Percentiles rank a stretch among this genome's conserved stretches.
Evolutionary conservation across 176 grass and related monocot species (phyloP).

Genomic region (Rhynchospora breviuscula): DNA sequence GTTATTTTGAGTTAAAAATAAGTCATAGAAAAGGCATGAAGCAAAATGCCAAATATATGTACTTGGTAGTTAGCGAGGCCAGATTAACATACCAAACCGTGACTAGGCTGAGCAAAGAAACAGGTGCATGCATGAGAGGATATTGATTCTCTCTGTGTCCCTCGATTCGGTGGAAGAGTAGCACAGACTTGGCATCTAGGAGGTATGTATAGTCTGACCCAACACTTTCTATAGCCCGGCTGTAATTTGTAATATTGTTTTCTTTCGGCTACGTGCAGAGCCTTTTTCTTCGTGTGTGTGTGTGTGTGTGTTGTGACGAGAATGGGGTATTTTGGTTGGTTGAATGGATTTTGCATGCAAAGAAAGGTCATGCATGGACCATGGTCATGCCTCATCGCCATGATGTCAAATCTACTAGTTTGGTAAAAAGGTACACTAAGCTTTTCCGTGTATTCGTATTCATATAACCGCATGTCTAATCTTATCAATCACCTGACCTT

Average conservation of each 20-base stretch:
- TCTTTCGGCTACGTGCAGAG: neutral
- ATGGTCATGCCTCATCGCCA: neutral
- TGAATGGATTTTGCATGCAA: too few relatives aligned
- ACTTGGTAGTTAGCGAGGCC: neutral
- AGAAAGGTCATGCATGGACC: too few relatives aligned
- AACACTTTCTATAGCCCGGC: neutral
- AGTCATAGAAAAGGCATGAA: neutral
- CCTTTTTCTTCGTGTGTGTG: neutral
- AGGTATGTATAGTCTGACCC: neutral
- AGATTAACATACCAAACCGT: neutral
- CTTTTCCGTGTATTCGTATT: neutral
- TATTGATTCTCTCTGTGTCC: too few relatives aligned
- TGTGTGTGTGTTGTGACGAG: too few relatives aligned
- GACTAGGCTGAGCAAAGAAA: too few relatives aligned
- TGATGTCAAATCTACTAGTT: neutral
- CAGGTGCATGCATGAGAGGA: too few relatives aligned
- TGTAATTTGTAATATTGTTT: neutral
- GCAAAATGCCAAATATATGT: neutral
- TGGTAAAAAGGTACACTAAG: neutral
- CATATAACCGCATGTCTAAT: neutral
- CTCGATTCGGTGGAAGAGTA: neutral
- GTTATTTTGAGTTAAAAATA: neutral
- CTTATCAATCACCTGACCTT: neutral
- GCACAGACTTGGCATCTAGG: neutral
- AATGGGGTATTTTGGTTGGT: too few relatives aligned